These are phyloP conservation scores for Fusarium compactum DNA, from an alignment of 2,329 filamentous ascomycete species.

Conservation along the genomic window DNA sequence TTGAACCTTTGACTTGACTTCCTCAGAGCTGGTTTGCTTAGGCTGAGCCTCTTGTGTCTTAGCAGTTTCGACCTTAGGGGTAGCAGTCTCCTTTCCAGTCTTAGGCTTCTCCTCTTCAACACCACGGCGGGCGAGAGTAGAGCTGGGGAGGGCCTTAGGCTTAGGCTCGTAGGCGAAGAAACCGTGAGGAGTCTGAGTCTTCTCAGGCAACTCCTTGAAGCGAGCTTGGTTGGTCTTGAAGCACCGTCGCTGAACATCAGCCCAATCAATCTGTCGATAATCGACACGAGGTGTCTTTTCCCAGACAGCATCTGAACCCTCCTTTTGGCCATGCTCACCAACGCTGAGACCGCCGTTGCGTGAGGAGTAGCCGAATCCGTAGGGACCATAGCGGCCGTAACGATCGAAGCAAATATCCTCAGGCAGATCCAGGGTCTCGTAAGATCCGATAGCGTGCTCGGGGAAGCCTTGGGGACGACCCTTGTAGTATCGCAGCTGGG, in stretches of 20 bases:
- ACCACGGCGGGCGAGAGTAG: slow-evolving; percentile 23
- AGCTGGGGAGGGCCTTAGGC: slow-evolving; percentile 7
- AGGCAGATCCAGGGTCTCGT: slow-evolving; percentile 80
- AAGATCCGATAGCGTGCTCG: slow-evolving; percentile 86
- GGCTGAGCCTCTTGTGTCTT: slow-evolving; percentile 13
- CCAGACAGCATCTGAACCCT: slow-evolving; percentile 87
- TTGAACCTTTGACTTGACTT: not conserved
- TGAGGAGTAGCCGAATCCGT: slow-evolving; percentile 87
- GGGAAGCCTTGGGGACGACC: slow-evolving; percentile 89
- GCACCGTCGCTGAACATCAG: slow-evolving; percentile 80
- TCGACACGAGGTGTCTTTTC: slow-evolving; percentile 77
- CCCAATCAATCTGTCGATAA: slow-evolving; percentile 83
- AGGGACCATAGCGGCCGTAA: slow-evolving; percentile 87
- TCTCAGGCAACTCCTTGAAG: slow-evolving; percentile 66
- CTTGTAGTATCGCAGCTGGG: slow-evolving; percentile 77
- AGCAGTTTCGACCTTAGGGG: not conserved
- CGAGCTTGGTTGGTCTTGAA: slow-evolving; percentile 76
- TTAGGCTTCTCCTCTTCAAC: slow-evolving; percentile 31
- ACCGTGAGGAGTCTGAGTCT: slow-evolving; percentile 59
- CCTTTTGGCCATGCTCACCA: slow-evolving; percentile 85
- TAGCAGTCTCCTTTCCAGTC: slow-evolving; percentile 31
- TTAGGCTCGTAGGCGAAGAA: slow-evolving; percentile 62
- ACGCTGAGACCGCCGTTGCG: slow-evolving; percentile 84
- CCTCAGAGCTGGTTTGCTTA: slow-evolving; percentile 4
- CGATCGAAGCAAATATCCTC: slow-evolving; percentile 94